These are phyloP conservation scores for Umbilicaria muhlenbergii DNA, from an alignment of 495 filamentous ascomycete species.

Conservation along the genomic window DNA sequence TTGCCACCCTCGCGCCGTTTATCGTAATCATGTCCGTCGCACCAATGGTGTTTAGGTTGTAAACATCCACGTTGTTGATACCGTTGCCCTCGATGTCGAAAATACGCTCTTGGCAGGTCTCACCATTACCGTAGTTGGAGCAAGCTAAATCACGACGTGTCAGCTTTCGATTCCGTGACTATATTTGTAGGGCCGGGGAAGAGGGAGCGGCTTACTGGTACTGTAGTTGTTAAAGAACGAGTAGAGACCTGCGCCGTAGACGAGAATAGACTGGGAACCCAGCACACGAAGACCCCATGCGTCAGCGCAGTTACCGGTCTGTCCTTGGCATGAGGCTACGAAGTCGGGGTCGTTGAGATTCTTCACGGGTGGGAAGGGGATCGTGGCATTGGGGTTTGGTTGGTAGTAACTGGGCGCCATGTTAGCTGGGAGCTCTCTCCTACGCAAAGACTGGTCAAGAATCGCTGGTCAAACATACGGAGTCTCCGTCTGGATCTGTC, in stretches of 20 bases:
- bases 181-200: conserved; percentile 6
- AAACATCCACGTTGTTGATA: conserved; percentile 19
- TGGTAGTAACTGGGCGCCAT: conserved; percentile 31
- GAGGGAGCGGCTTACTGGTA: conserved; percentile 6
- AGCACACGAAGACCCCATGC: conserved; percentile 53
- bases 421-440: conserved; percentile 15
- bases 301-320: conserved; percentile 33
- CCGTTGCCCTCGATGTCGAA: conserved; percentile 35
- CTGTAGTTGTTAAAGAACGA: conserved; percentile 55
- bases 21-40: conserved; percentile 27
- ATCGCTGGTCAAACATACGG: conserved; percentile 27
- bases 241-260: conserved; percentile 63
- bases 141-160: conserved; percentile 13
- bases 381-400: conserved; percentile 42
- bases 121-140: conserved; percentile 28
- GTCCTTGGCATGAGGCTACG: conserved; percentile 25
- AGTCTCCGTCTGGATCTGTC: conserved; percentile 74
- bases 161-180: conserved; percentile 3
- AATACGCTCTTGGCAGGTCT: conserved; percentile 45
- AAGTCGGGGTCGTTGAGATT: conserved; percentile 46
- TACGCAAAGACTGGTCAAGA: conserved; percentile 14
- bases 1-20: conserved; percentile 33
- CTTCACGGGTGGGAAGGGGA: conserved; percentile 34
- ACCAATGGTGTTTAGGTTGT: conserved; percentile 36
- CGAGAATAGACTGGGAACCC: conserved; percentile 36